Evolutionary conservation across 2,329 filamentous ascomycete species (phyloP).

Genomic region (Cladosporium velox): DNA sequence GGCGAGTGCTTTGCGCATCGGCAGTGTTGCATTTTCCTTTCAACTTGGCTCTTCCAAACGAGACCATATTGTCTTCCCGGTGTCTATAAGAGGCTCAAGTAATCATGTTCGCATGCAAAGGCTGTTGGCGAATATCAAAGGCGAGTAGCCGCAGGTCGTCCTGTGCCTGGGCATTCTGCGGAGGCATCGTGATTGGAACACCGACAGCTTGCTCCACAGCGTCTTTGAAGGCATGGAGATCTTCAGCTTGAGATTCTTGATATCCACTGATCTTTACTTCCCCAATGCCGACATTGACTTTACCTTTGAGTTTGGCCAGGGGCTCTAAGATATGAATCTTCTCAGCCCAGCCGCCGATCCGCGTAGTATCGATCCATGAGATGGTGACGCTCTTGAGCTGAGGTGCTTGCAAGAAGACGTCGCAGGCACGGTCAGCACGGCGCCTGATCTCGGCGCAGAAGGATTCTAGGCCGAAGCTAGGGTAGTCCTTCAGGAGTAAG

Average conservation of each 20-base stretch:
- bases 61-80: no score
- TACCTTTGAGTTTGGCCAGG: conserved; percentile 25
- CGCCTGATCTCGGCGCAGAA: conserved; percentile 37
- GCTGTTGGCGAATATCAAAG: conserved; percentile 33
- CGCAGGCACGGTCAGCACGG: conserved; percentile 32
- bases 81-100: background rate
- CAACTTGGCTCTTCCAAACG: background rate
- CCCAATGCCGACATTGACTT: conserved; percentile 21
- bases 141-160: conserved; percentile 31
- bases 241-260: conserved; percentile 29
- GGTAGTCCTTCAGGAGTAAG: conserved; percentile 36
- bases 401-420: conserved; percentile 31
- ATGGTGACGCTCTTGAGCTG: conserved; percentile 32
- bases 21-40: background rate
- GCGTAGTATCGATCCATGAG: conserved; percentile 38
- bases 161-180: conserved; percentile 17
- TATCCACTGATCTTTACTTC: conserved; percentile 33
- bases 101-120: background rate
- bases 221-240: conserved; percentile 27
- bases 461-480: conserved; percentile 32
- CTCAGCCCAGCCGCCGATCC: conserved; percentile 30
- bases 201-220: conserved; percentile 30
- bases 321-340: conserved; percentile 34
- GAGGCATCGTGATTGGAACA: conserved; percentile 21
- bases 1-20: background rate